Evolutionary conservation across 805 yeast species (phyloP).

Genomic region (Saccharomyces paradoxus): DNA sequence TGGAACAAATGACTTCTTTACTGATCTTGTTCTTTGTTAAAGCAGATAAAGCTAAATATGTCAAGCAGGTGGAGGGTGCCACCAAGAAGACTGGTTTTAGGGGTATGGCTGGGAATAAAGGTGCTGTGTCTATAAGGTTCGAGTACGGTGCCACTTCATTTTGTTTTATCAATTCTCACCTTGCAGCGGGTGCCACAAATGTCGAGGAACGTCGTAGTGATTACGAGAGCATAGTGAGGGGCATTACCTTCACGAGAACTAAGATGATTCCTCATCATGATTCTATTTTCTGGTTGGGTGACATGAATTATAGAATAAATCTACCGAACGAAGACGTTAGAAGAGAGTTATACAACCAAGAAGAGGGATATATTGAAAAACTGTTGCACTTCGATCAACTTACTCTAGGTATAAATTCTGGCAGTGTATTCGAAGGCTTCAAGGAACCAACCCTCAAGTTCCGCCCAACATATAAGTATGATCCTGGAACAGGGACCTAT

Average conservation of each 20-base stretch:
- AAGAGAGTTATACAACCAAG: conserved; percentile 39
- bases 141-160: conserved; percentile 71
- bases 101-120: conserved; percentile 95
- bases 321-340: conserved; percentile 71
- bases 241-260: conserved; percentile 73
- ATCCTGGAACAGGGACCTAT: conserved; percentile 69
- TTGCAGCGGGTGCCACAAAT: conserved; percentile 86
- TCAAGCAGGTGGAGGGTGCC: conserved; percentile 89
- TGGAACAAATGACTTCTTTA: conserved; percentile 69
- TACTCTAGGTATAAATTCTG: conserved; percentile 59
- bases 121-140: conserved; percentile 89
- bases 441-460: conserved; percentile 71
- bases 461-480: conserved; percentile 87
- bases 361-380: conserved; percentile 30
- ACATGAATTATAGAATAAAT: conserved; percentile 74
- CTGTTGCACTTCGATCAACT: conserved; percentile 73
- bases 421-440: conserved; percentile 67
- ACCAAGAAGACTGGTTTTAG: conserved; percentile 91
- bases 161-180: conserved; percentile 81
- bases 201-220: conserved; percentile 81
- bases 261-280: conserved; percentile 75
- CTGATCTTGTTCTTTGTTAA: conserved; percentile 57
- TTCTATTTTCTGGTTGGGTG: conserved; percentile 88
- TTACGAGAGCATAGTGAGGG: conserved; percentile 63
- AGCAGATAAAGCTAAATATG: conserved; percentile 37